Percentiles rank a stretch among this genome's conserved stretches.
These are phyloP conservation scores for Rhamnella rubrinervis DNA, from an alignment of 331 rosid species.

Conservation along the genomic window DNA sequence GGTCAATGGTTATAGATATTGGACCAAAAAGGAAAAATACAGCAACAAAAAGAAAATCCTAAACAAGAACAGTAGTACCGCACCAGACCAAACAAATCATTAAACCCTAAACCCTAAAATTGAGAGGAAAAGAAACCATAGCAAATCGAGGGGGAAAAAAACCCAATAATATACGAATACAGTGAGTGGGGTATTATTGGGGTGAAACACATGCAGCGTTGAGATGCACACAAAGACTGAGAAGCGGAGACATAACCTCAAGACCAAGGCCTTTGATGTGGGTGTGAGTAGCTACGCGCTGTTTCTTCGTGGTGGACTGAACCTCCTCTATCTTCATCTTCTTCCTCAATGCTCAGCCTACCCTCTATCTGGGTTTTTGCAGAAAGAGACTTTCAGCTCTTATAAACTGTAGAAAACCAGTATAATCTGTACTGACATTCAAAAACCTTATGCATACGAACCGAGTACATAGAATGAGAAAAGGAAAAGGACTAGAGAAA, in stretches of 20 bases:
- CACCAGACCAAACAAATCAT: background rate
- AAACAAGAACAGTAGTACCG: background rate
- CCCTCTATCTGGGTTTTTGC: too few species aligned
- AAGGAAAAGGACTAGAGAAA: too few species aligned
- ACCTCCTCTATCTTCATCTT: slow-evolving; percentile 89
- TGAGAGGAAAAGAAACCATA: background rate
- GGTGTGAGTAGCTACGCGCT: slow-evolving; percentile 92
- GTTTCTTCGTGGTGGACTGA: slow-evolving; percentile 89
- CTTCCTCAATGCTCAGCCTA: slow-evolving; percentile 21
- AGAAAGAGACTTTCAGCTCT: too few species aligned
- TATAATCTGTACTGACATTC: too few species aligned
- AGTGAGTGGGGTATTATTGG: background rate
- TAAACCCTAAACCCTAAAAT: slow-evolving; percentile 29
- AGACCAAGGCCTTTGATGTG: slow-evolving; percentile 98
- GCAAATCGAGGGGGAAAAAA: background rate
- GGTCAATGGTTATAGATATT: background rate
- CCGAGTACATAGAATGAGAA: too few species aligned
- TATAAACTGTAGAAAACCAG: too few species aligned
- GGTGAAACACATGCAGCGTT: background rate
- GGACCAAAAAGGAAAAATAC: background rate
- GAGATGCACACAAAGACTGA: background rate
- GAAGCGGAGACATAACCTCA: slow-evolving; percentile 45
- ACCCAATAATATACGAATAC: background rate
- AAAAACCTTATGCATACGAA: too few species aligned
- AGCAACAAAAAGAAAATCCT: background rate